Base-by-base conservation (phyloP, 176 grass and related monocot species). In the Aegilops bicornis region DNA sequence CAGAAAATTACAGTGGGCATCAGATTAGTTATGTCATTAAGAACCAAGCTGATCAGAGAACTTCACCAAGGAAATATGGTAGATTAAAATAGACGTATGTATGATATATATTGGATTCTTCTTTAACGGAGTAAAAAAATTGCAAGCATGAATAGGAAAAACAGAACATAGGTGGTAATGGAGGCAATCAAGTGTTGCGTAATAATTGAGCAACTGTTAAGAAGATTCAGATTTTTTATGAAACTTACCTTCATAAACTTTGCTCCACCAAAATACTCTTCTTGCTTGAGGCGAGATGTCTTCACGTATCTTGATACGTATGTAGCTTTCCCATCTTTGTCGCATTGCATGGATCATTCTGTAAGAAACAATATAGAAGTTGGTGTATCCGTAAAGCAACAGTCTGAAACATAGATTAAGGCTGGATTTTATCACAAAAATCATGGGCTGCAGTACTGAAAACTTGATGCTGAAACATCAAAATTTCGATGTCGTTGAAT, bases 291-390 rank as follows among this genome's bases (percentile, higher is more conserved):
- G 30, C 89, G 89, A 70, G 95, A 93, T 23, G 95, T 98, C 72
- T 87, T 95, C 19, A 98, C 95, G 65, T 93, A 98, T 73, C 95
- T 92, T 76, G 95, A 98, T 56, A 95, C 91, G 79, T 98, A 98
- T 35, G 95, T 89, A 73, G 93, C 95, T 82, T 92, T 98, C 73
- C 95, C 95, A 75, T 93, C 93, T 87, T 98, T 98, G 76, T 27
- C 83, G 91, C 86, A 93, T 92, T n/a, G 89, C 95, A 74, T 98
- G 95, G 83, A 98, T 95, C 95, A 98, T 98, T 89, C 95, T 98
- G 80, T 81, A 76, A 82, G 27, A 81, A 75, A n/a, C 31, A 47
- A 79, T 19, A 63, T 73, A 85, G 39, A 52, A 27, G 3, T 22
- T 12, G 50, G 40, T 39, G 3, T 37, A 68, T 2, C 2, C 8